A percentile compares a stretch with the other conserved stretches of the same genome.
These are phyloP conservation scores for Phytopythium litorale DNA, from an alignment of 352 stramenopile species.

Conservation along the genomic window DNA sequence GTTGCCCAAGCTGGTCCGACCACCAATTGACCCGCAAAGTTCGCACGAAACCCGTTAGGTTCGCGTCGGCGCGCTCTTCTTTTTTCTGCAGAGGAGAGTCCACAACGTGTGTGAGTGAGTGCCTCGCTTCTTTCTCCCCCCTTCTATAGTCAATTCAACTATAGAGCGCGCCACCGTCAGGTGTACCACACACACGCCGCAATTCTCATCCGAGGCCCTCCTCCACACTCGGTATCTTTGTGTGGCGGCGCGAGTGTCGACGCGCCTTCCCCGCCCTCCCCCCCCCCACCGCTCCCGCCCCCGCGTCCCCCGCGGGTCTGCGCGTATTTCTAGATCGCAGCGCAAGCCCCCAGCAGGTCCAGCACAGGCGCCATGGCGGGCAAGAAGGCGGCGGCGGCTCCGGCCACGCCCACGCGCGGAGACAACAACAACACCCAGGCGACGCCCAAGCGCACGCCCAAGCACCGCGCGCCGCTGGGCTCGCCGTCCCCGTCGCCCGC, in stretches of 20 bases:
- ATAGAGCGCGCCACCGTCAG: background rate
- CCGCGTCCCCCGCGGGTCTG: background rate
- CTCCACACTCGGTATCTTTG: background rate
- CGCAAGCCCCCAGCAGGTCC: background rate
- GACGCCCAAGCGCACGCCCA: constrained; percentile 8
- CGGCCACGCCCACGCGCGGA: constrained; percentile 1
- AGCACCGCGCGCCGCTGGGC: constrained; percentile 8
- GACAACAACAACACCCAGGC: constrained; percentile 1
- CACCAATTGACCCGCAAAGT: background rate
- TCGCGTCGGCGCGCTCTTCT: constrained; percentile 2
- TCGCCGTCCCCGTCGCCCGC: constrained; percentile 25
- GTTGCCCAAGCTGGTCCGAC: constrained; percentile 4
- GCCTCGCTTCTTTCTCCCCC: background rate
- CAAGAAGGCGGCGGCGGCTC: constrained; percentile 5
- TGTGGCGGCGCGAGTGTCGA: constrained; percentile 1
- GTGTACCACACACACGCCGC: background rate
- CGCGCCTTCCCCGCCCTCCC: background rate
- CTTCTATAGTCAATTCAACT: background rate
- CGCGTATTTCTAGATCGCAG: constrained; percentile 1
- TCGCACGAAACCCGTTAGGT: background rate
- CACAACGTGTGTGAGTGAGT: background rate
- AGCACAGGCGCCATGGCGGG: constrained; percentile 3
- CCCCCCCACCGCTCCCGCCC: background rate
- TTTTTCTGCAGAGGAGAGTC: constrained; percentile 1
- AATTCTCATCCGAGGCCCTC: background rate